A percentile compares a stretch with the other conserved stretches of the same genome.
These are phyloP conservation scores for Entrophospora sp. DNA, from an alignment of 192 early-diverging fungal genomes.

Conservation along the genomic window DNA sequence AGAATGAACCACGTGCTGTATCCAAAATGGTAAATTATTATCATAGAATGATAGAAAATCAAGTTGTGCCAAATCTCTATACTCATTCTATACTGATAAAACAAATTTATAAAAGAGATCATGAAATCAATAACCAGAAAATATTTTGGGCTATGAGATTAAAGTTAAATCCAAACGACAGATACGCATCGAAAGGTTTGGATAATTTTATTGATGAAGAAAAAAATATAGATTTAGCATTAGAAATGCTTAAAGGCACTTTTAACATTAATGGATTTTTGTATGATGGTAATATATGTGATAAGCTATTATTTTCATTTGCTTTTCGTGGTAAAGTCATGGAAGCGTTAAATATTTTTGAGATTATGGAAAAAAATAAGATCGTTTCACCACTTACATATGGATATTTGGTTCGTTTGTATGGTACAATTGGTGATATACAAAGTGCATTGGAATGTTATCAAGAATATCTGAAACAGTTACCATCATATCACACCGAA, in stretches of 20 bases:
- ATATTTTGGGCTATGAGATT: not conserved
- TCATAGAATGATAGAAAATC: slow-evolving; percentile 7
- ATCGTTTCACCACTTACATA: not conserved
- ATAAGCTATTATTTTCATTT: not conserved
- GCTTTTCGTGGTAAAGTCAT: not conserved
- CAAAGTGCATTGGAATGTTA: slow-evolving; percentile 8
- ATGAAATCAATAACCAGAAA: not conserved
- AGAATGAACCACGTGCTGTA: not conserved
- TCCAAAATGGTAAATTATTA: not conserved
- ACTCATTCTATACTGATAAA: slow-evolving; percentile 6
- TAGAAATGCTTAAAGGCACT: not conserved
- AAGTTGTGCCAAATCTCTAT: not conserved
- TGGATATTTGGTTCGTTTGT: slow-evolving; percentile 6
- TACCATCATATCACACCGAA: not conserved
- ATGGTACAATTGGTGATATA: slow-evolving; percentile 8
- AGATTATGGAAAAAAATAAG: not conserved
- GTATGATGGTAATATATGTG: slow-evolving; percentile 9
- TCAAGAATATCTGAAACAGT: not conserved
- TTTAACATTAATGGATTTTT: not conserved
- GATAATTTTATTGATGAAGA: too few species aligned
- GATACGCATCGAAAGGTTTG: too few species aligned
- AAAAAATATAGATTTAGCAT: not conserved
- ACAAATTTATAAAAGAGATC: not conserved
- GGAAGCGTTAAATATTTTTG: slow-evolving; percentile 5
- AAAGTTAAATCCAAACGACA: not conserved